These are phyloP conservation scores for Theobroma grandiflorum DNA, from an alignment of 441 rosid genomes.

Conservation along the genomic window DNA sequence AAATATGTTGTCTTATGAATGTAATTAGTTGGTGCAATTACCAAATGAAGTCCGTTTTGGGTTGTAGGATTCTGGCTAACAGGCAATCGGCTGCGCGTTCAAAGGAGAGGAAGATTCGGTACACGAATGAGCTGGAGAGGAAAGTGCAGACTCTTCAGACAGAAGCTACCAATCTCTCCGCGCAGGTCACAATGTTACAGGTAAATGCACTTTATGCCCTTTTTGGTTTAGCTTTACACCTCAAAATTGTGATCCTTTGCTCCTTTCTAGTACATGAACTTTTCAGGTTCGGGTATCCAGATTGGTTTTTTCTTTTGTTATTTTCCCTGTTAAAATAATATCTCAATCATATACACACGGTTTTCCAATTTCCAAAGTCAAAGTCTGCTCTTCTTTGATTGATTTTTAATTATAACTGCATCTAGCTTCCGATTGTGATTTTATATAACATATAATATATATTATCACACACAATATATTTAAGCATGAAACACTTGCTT, in stretches of 20 bases:
- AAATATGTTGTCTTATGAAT: not conserved
- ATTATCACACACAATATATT: too few relatives aligned
- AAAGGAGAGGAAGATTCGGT: slow-evolving; percentile 88
- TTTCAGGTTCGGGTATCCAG: not conserved
- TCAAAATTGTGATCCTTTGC: not conserved
- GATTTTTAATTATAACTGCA: not conserved
- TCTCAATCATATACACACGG: not conserved
- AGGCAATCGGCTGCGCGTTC: slow-evolving; percentile 97
- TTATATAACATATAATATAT: not conserved
- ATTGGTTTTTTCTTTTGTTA: not conserved
- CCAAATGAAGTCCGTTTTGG: not conserved
- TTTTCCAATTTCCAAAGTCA: not conserved
- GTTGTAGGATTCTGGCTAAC: slow-evolving; percentile 81
- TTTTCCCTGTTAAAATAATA: not conserved
- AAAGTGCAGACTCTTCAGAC: slow-evolving; percentile 96
- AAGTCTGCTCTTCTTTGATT: not conserved
- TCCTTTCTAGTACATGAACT: not conserved
- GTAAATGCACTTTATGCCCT: slow-evolving; percentile 38
- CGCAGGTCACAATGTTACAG: slow-evolving; percentile 94
- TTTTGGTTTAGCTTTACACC: slow-evolving; percentile 1
- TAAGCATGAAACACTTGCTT: not conserved
- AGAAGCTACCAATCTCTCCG: slow-evolving; percentile 95
- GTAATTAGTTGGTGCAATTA: not conserved
- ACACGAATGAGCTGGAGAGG: slow-evolving; percentile 87
- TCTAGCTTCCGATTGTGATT: not conserved